Base-by-base conservation (phyloP, 2,329 filamentous ascomycete genomes). In the Monosporascus sp. region DNA sequence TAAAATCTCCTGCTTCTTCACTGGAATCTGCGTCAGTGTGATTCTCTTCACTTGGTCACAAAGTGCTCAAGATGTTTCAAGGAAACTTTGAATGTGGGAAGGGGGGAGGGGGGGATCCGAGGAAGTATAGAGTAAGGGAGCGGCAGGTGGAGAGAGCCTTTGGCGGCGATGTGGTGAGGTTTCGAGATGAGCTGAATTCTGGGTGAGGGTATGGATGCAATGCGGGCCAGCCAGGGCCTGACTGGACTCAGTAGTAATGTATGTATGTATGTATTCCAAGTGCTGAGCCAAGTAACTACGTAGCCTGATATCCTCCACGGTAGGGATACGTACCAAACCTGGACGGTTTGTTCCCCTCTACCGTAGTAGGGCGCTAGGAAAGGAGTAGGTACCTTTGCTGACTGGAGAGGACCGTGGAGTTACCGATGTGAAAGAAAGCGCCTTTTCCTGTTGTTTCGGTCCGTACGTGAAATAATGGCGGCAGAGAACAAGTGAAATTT, bases 121-220 rank as follows among this genome's bases (percentile, higher is more conserved):
- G 43, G 24, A 46, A n/a, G 43, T n/a, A 43, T 22, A 26, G 43
- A 24, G 24, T 14, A 5, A 14, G 28, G 11, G 17, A 31, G 24
- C 54, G 53, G 37, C 51, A 54, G 52, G 51, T 40, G 48, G 26
- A 43, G 48, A 35, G 31, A 5, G 14, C 37, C 52, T 59, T 52
- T 50, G 55, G 54, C 50, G 41, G 49, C 43, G 44, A 55, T 51
- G 53, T 55, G 57, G 56, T 15, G 37, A 41, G 54, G 53, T 56
- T 57, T 59, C 56, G 14, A 24, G 43, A 46, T 18, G 43, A 46
- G 26, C 20, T 18, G 41, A 26, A 41, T 26, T 14, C 55, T 57
- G 48, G 50, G 51, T 51, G 40, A n/a, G 38, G 38, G 17, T 41
- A 41, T 18, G 38, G 38, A 41, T 41, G 38, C 11, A 41, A 20